phyloP scores from a whole-genome alignment of 345 rosid genomes.

The Theobroma cacao region DNA sequence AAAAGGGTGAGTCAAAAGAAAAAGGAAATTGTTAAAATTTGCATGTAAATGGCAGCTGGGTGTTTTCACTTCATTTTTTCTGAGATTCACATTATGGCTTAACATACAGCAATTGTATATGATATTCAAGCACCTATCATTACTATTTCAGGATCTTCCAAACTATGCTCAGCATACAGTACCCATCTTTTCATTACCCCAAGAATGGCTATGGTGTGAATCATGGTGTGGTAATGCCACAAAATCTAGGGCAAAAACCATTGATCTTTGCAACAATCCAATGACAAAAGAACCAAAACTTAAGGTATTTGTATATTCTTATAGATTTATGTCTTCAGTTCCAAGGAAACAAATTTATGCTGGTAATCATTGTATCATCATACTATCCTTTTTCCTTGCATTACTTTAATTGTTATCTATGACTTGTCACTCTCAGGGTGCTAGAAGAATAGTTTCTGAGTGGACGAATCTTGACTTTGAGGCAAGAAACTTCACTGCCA shows the following conservation, averaged over 20 bases:
- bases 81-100: background rate
- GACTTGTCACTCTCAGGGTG: slow-evolving; percentile 54
- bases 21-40: background rate
- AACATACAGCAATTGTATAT: background rate
- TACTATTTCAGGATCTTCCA: slow-evolving; percentile 85
- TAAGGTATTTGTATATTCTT: slow-evolving; percentile 44
- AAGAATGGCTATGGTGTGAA: slow-evolving; percentile 99
- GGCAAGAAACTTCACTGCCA: slow-evolving; percentile 71
- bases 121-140: background rate
- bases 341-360: background rate
- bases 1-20: background rate
- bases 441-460: slow-evolving; percentile 80
- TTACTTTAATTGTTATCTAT: background rate
- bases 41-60: background rate
- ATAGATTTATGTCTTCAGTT: background rate
- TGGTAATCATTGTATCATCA: background rate
- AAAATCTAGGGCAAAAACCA: slow-evolving; percentile 89
- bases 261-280: slow-evolving; percentile 98
- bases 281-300: slow-evolving; percentile 99
- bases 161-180: slow-evolving; percentile 97
- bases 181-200: slow-evolving; percentile 91
- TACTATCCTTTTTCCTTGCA: background rate
- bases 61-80: background rate
- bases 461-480: slow-evolving; percentile 80
- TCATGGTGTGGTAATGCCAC: slow-evolving; percentile 99